Percentiles rank a stretch among this genome's conserved stretches.
These are phyloP conservation scores for Linnemannia schmuckeri DNA, from an alignment of 192 early-diverging fungal genomes.

Conservation along the genomic window DNA sequence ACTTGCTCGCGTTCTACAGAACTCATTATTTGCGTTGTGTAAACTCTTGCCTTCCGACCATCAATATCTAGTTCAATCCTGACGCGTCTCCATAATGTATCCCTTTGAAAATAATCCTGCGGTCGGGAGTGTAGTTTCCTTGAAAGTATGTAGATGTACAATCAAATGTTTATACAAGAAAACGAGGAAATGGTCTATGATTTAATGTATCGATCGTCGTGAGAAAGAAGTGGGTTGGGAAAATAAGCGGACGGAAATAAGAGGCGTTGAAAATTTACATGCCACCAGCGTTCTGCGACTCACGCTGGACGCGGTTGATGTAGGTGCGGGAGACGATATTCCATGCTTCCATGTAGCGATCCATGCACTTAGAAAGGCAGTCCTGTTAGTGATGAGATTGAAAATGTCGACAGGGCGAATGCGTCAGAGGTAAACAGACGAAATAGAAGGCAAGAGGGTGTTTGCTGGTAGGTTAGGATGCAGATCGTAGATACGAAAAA, in stretches of 20 bases:
- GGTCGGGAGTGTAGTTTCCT: too few relatives aligned
- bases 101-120: neutral
- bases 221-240: neutral
- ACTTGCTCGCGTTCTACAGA: neutral
- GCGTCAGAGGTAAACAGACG: neutral
- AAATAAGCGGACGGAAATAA: neutral
- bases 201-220: neutral
- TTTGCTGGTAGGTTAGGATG: neutral
- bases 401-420: neutral
- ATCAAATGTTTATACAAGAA: constrained; percentile 3
- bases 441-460: neutral
- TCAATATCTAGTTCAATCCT: neutral
- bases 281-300: constrained; percentile 63
- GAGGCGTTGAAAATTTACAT: constrained; percentile 15
- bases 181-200: constrained; percentile 1
- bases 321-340: constrained; percentile 85
- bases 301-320: constrained; percentile 78
- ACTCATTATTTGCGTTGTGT: neutral
- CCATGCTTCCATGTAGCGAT: constrained; percentile 92
- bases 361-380: constrained; percentile 85
- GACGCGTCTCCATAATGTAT: neutral
- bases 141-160: neutral
- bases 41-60: neutral
- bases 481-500: neutral
- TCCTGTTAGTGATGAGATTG: constrained; percentile 51